Evolutionary conservation across 2,329 filamentous ascomycete species (phyloP).

Genomic region (Cladosporium sp.): DNA sequence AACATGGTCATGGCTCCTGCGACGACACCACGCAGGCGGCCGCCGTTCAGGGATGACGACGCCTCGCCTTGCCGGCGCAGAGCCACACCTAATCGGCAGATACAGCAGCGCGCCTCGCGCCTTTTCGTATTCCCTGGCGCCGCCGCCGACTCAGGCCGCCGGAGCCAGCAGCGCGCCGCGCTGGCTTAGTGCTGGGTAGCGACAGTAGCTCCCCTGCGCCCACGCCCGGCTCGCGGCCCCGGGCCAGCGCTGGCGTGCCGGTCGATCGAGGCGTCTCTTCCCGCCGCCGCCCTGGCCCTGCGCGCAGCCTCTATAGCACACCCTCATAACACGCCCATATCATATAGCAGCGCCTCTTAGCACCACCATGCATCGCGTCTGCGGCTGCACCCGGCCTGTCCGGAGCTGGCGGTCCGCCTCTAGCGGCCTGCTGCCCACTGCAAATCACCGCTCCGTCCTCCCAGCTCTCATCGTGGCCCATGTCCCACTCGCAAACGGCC

Average conservation of each 20-base stretch:
- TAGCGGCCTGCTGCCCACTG: background rate
- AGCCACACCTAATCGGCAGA: background rate
- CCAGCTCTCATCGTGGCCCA: background rate
- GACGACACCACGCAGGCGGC: background rate
- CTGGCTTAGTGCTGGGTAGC: background rate
- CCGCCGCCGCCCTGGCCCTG: background rate
- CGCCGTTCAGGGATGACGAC: conserved; percentile 2
- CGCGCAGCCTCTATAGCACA: background rate
- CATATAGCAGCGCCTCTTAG: background rate
- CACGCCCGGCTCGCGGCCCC: too few relatives aligned
- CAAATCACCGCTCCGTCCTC: too few relatives aligned
- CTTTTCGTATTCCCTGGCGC: too few relatives aligned
- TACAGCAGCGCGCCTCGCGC: too few relatives aligned
- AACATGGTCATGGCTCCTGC: too few relatives aligned
- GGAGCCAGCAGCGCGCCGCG: background rate
- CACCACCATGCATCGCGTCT: background rate
- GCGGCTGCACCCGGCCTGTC: background rate
- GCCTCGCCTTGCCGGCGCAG: background rate
- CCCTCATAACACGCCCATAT: background rate
- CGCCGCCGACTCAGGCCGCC: background rate
- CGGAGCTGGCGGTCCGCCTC: conserved; percentile 4
- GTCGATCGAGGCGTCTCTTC: background rate
- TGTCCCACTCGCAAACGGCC: conserved; percentile 8
- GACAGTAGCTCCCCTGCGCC: too few relatives aligned
- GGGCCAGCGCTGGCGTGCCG: background rate